Conservation (phyloP, 2,329 filamentous ascomycete species). For the Esteya vermicola region DNA sequence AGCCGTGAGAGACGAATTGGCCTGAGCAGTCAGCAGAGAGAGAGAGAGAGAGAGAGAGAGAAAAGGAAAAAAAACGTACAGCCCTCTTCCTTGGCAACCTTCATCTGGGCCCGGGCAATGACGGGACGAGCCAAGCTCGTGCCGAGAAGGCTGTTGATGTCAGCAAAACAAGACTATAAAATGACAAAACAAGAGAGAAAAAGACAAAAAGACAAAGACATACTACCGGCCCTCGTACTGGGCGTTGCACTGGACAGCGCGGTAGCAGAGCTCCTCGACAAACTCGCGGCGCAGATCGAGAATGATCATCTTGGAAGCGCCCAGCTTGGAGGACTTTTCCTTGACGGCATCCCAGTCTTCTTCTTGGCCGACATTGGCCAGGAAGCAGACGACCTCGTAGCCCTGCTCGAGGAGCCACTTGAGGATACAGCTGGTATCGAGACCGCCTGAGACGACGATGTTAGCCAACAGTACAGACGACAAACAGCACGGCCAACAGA, state of each 20-base stretch:
- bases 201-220: no score
- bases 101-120: slow-evolving; percentile 54
- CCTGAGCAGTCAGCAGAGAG: no score
- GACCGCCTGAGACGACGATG: slow-evolving; percentile 10
- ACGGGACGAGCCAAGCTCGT: slow-evolving; percentile 54
- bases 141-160: slow-evolving; percentile 24
- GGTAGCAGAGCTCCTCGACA: slow-evolving; percentile 68
- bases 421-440: slow-evolving; percentile 13
- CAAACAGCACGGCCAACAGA: no score
- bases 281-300: slow-evolving; percentile 60
- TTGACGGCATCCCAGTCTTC: slow-evolving; percentile 63
- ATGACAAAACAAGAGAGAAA: slow-evolving; percentile 37
- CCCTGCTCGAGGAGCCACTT: slow-evolving; percentile 26
- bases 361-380: slow-evolving; percentile 62
- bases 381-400: slow-evolving; percentile 46
- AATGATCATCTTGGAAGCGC: slow-evolving; percentile 49
- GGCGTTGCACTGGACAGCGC: slow-evolving; percentile 60
- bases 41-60: no score
- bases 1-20: slow-evolving; percentile 17
- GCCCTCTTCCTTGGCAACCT: slow-evolving; percentile 46
- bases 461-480: no score
- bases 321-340: slow-evolving; percentile 46
- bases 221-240: slow-evolving; percentile 46
- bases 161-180: neutral
- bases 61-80: no score